A percentile compares a stretch with the other conserved stretches of the same genome.
Evolutionary conservation across 2,329 filamentous ascomycete genomes (phyloP).

Genomic region (Calonectria ilicicola): DNA sequence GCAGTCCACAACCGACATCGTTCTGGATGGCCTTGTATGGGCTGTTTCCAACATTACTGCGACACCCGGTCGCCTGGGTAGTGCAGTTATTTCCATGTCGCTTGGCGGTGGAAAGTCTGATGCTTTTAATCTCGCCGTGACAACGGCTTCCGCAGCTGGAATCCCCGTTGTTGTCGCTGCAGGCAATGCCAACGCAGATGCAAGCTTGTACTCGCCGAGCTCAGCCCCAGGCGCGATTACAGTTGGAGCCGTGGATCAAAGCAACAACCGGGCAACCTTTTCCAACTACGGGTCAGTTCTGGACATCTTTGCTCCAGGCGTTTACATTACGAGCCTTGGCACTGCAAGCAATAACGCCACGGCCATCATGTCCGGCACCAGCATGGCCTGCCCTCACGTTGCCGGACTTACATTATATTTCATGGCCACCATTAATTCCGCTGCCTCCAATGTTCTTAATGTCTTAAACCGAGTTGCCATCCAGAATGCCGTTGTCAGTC

Average conservation of each 20-base stretch:
- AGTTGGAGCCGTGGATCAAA: conserved; percentile 4
- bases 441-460: neutral
- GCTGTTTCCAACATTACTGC: neutral
- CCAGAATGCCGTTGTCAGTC: neutral
- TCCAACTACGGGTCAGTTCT: conserved; percentile 18
- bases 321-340: neutral
- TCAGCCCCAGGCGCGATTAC: conserved; percentile 19
- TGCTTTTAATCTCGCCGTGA: neutral
- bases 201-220: neutral
- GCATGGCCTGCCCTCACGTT: conserved; percentile 66
- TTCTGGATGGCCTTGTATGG: neutral
- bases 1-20: neutral
- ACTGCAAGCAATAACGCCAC: conserved; percentile 9
- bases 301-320: conserved; percentile 23
- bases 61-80: neutral
- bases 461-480: neutral
- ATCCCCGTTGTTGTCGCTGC: neutral
- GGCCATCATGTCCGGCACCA: conserved; percentile 21
- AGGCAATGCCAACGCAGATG: neutral
- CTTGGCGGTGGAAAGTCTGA: neutral
- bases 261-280: neutral
- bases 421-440: neutral
- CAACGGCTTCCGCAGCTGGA: neutral
- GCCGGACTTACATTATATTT: conserved; percentile 71
- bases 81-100: neutral